Conservation (phyloP, 176 grass and related monocot species). For the Oryza rufipogon region DNA sequence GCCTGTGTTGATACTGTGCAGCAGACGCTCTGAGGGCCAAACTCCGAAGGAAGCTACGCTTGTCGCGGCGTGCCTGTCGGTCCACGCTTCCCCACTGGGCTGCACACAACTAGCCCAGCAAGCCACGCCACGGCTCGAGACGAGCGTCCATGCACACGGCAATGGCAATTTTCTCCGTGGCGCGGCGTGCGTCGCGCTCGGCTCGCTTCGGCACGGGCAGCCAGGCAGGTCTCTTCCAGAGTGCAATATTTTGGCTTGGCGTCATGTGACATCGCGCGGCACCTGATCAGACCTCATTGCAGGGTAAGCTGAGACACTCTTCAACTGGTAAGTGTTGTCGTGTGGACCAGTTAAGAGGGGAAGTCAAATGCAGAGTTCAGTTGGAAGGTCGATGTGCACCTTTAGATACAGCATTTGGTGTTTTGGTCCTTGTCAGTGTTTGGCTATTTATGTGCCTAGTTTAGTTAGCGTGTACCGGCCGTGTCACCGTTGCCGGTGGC, state of each 20-base stretch:
- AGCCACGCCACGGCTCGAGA: background rate
- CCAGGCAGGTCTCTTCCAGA: background rate
- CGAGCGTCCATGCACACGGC: background rate
- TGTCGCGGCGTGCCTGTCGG: constrained; percentile 45
- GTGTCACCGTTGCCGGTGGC: constrained; percentile 6
- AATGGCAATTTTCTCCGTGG: background rate
- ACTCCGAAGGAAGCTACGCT: constrained; percentile 32
- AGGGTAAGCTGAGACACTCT: background rate
- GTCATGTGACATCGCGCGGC: background rate
- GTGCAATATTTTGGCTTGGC: background rate
- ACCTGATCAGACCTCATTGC: background rate
- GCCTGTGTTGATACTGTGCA: background rate
- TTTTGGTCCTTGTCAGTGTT: constrained; percentile 6
- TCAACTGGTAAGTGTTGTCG: background rate
- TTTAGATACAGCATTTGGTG: background rate
- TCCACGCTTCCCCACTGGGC: background rate
- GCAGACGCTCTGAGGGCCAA: background rate
- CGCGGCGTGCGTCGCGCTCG: background rate
- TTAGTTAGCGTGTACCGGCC: background rate
- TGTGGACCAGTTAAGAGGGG: background rate
- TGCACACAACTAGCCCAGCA: background rate
- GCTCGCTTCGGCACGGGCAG: background rate
- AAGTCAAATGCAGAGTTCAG: background rate
- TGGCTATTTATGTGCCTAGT: background rate
- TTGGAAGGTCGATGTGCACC: constrained; percentile 5